Evolutionary conservation across 371 early-diverging fungal species (phyloP), one percentile per base, ranked within the genome.

Genomic region (Umbelopsis sp.): DNA sequence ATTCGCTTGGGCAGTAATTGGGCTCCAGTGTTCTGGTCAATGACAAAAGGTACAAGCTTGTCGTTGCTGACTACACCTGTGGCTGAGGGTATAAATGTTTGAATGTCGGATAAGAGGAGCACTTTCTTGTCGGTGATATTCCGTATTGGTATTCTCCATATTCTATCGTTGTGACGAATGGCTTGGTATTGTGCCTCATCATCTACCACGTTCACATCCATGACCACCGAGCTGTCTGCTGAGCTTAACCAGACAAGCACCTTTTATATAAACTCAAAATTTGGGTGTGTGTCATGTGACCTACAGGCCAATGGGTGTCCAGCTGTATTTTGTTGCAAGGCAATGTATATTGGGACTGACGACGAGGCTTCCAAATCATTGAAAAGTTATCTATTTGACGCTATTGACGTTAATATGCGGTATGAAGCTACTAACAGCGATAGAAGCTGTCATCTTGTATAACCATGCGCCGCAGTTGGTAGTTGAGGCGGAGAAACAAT

Each of bases 111-210:
- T 14, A 80, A 63, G 1, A 83, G 70, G 10, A 83, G 16, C 37
- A 72, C 76, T 38, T 72, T 69, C 16, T 75, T 51, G n/a, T 74
- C 50, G 1, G 75, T 65, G 16, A 83, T 68, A 0, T 53, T 63
- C 68, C 84, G 72, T 44, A 81, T 70, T 16, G 84, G 81, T 51
- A 83, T 72, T 45, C 73, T 70, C 51, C 74, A 80, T 9, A 80
- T 44, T 22, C 65, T 69, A 9, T 77, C 51, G 32, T 75, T 70
- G 48, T 80, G 75, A 69, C 79, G 78, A 4, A 82, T 66, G 24
- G 65, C 25, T 63, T 72, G 75, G 45, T 75, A 78, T 57, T 62
- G 37, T 45, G 57, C 57, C 35, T 57, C 57, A 35, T 57, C 57
- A 9, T 57, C 57, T 11, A 18, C 35, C 57, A 57, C 35, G 35